Percentiles rank a stretch among this genome's conserved stretches.
Conservation (phyloP, 345 rosid species). For the Pistacia integerrima region DNA sequence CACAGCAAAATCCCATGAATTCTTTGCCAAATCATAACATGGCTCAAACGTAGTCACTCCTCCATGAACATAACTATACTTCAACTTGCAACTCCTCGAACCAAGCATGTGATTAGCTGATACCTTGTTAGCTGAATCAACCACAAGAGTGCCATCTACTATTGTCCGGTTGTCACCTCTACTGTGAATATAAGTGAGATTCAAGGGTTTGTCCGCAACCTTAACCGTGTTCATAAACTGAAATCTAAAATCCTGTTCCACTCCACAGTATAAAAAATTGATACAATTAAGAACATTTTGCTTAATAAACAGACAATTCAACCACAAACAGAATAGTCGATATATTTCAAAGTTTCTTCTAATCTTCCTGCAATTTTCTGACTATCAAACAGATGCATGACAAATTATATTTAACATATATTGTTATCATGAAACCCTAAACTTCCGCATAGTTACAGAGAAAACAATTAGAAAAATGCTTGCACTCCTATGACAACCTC, state of each 20-base stretch:
- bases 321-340: background rate
- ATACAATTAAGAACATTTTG: background rate
- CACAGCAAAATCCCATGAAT: constrained; percentile 82
- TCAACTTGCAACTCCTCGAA: constrained; percentile 75
- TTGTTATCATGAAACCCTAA: background rate
- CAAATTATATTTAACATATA: background rate
- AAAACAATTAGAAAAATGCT: background rate
- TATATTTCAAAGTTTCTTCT: background rate
- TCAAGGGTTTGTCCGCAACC: constrained; percentile 78
- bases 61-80: constrained; percentile 69
- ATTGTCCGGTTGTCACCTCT: constrained; percentile 66
- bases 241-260: constrained; percentile 75
- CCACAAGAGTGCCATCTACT: constrained; percentile 59
- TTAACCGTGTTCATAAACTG: constrained; percentile 86
- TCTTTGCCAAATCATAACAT: constrained; percentile 70
- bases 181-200: constrained; percentile 76
- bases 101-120: constrained; percentile 79
- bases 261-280: background rate
- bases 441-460: background rate
- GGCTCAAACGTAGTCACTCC: constrained; percentile 77
- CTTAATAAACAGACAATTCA: background rate
- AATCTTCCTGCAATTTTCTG: background rate
- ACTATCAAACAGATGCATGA: background rate
- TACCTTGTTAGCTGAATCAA: constrained; percentile 75
- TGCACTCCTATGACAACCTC: background rate